Percentiles rank a stretch among this genome's conserved stretches.
Evolutionary conservation across 225 moss, liverwort and hornwort species (phyloP).

Genomic region (Straminergon stramineum): DNA sequence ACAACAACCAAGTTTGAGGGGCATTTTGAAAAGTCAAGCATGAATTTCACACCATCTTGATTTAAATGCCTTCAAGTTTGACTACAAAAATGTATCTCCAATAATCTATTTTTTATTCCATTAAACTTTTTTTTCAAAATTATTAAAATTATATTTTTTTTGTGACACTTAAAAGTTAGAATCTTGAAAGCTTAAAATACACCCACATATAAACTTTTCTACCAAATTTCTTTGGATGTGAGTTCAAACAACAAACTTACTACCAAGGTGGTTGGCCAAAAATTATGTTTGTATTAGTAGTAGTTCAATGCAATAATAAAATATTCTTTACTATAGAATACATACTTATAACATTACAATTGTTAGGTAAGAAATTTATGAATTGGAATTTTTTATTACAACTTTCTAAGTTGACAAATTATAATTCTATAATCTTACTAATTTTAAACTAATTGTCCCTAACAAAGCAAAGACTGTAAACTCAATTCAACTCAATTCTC

Average conservation of each 20-base stretch:
- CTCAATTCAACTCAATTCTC: neutral
- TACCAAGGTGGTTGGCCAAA: neutral
- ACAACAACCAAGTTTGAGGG: fast-evolving
- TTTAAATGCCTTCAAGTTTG: neutral
- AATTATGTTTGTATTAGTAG: neutral
- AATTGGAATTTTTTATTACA: neutral
- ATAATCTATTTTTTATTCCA: neutral
- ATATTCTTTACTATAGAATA: neutral
- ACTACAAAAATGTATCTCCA: neutral
- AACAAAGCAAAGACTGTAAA: neutral
- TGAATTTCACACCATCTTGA: neutral
- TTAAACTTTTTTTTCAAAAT: neutral
- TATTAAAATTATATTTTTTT: neutral
- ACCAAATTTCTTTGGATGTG: neutral
- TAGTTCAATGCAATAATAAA: neutral
- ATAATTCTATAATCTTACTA: neutral
- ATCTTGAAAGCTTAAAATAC: neutral
- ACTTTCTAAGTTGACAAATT: neutral
- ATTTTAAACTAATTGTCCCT: neutral
- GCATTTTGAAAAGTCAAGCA: neutral
- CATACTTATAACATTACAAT: neutral
- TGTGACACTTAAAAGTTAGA: neutral
- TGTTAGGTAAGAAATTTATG: neutral
- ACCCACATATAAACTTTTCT: neutral
- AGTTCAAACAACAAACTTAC: neutral